Conservation (phyloP, 805 yeast species). For the Suhomyces tanzawaensis region DNA sequence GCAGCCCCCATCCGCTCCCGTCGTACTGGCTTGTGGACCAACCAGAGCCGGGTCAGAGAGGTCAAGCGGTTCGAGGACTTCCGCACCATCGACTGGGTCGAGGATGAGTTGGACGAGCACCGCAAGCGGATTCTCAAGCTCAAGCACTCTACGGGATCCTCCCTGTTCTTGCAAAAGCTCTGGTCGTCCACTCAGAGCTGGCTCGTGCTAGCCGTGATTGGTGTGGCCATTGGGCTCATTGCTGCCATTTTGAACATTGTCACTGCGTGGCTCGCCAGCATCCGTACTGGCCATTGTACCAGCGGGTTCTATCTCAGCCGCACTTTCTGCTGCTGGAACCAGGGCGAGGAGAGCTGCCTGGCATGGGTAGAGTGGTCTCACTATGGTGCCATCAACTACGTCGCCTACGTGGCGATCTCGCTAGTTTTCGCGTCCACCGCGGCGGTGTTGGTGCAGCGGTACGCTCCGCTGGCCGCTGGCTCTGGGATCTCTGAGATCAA, state of each 20-base stretch:
- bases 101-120: slow-evolving; percentile 55
- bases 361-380: slow-evolving; percentile 71
- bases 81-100: slow-evolving; percentile 68
- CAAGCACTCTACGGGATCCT: slow-evolving; percentile 10
- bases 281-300: slow-evolving; percentile 77
- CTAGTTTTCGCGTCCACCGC: slow-evolving; percentile 61
- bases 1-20: slow-evolving; percentile 16
- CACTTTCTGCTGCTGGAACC: slow-evolving; percentile 81
- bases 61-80: slow-evolving; percentile 58
- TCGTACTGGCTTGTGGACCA: slow-evolving; percentile 37
- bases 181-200: slow-evolving; percentile 54
- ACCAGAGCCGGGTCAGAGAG: slow-evolving; percentile 34
- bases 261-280: slow-evolving; percentile 81
- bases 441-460: slow-evolving; percentile 62
- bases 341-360: slow-evolving; percentile 46
- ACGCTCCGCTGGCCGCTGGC: slow-evolving; percentile 93
- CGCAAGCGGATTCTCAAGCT: slow-evolving; percentile 24
- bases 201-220: slow-evolving; percentile 73
- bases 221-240: slow-evolving; percentile 71
- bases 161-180: slow-evolving; percentile 23
- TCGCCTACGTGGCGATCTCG: slow-evolving; percentile 58
- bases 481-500: slow-evolving; percentile 97
- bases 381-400: slow-evolving; percentile 45
- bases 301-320: slow-evolving; percentile 66
- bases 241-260: slow-evolving; percentile 81